Base-by-base conservation (phyloP, 352 stramenopile genomes). In the Blastocystis sp. region DNA sequence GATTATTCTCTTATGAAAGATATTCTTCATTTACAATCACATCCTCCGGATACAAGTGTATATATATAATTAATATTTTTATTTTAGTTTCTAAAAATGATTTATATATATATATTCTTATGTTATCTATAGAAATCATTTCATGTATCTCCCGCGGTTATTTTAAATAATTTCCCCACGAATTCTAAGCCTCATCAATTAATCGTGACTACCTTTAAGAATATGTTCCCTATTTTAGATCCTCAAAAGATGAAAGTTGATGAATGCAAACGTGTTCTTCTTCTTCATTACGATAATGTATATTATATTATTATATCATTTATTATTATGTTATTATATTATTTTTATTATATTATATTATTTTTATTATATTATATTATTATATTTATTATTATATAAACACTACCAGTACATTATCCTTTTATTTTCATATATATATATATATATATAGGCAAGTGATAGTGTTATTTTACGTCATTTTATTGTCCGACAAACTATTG, bases 181-280 rank as follows among this genome's bases (percentile, higher is more conserved):
- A 71, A 69, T 0, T 69, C 82, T 36, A 65, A 67, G 13, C 65
- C 69, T 16, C 73, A 73, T 21, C 72, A 88, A 75, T 70, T 97
- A 3, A 88, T 96, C 81, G 87, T 88, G 57, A 87, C 94, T 67
- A 95, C 88, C n/a, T 95, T 97, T 71, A 86, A 96, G 72, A 94
- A 95, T 69, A 93, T 97, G 85, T 97, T 96, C 66, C 88, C 88
- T 30, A 77, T 86, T 1, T 94, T 95, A 66, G 89, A 97, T 71
- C 86, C 95, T 33, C 77, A 88, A 37, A 93, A 78, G 1, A 84
- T 97, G n/a, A 78, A 84, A 67, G 76, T 96, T n/a, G 72, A 74
- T 28, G 84, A 95, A 33, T 95, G 86, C 72, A 75, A 86, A 59
- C 81, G 89, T 39, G 86, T 96, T 19, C 86, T 97, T 43, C 74